Percentiles rank a stretch among this genome's conserved stretches.
phyloP scores from a whole-genome alignment of 148 eudicot genomes.

The Nyssa sinensis region DNA sequence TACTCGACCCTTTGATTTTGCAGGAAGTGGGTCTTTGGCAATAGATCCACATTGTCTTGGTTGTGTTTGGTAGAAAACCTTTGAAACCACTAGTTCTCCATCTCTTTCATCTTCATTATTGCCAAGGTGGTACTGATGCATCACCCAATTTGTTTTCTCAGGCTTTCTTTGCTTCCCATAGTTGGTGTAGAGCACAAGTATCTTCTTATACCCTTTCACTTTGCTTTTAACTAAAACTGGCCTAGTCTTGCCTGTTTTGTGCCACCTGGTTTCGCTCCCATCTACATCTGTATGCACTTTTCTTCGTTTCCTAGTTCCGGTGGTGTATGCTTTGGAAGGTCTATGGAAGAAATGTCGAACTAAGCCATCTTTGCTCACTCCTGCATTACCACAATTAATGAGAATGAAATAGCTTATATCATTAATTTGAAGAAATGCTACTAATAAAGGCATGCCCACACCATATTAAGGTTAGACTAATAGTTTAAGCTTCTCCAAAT shows the following conservation, averaged over 20 bases:
- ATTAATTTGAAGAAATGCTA: too few relatives aligned
- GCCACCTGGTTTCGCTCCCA: slow-evolving; percentile 67
- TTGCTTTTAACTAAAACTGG: slow-evolving; percentile 32
- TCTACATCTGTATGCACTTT: slow-evolving; percentile 49
- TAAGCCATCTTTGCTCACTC: slow-evolving; percentile 48
- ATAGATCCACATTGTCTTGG: slow-evolving; percentile 37
- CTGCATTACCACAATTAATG: slow-evolving; percentile 17
- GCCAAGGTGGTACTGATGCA: slow-evolving; percentile 68
- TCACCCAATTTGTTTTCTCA: slow-evolving; percentile 64
- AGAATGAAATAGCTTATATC: too few relatives aligned
- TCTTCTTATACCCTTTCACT: slow-evolving; percentile 57
- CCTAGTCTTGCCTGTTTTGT: slow-evolving; percentile 63
- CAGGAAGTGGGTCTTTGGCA: slow-evolving; percentile 15
- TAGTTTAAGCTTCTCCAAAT: too few relatives aligned
- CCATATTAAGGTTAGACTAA: too few relatives aligned
- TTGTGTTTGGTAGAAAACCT: slow-evolving; percentile 42
- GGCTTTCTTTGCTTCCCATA: slow-evolving; percentile 59
- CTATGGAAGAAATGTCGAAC: slow-evolving; percentile 60
- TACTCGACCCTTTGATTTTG: background rate
- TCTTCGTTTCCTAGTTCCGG: slow-evolving; percentile 55
- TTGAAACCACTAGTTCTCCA: slow-evolving; percentile 56
- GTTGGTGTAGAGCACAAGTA: slow-evolving; percentile 60
- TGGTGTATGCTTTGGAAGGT: slow-evolving; percentile 66
- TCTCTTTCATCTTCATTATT: slow-evolving; percentile 53
- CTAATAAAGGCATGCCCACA: too few relatives aligned